Percentiles rank a stretch among this genome's conserved stretches.
These are phyloP conservation scores for Phytopythium delawarense DNA, from an alignment of 352 stramenopile genomes.

Conservation along the genomic window DNA sequence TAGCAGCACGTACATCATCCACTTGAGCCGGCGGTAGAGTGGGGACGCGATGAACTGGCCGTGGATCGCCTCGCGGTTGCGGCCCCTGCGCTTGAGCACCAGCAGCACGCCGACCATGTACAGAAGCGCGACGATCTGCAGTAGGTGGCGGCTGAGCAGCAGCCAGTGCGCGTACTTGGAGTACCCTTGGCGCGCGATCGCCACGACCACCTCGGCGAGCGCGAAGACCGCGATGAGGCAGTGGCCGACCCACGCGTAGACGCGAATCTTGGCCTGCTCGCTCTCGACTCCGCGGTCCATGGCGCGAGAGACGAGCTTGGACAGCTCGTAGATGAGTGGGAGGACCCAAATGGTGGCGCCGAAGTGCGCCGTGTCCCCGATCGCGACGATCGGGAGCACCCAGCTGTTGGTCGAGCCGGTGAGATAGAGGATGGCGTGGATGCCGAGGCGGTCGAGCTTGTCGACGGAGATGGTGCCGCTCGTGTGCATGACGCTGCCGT, in stretches of 20 bases:
- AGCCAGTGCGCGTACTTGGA: slow-evolving; percentile 24
- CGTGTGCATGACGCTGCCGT: neutral
- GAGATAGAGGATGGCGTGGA: slow-evolving; percentile 21
- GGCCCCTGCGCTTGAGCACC: slow-evolving; percentile 29
- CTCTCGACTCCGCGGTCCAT: slow-evolving; percentile 36
- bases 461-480: neutral
- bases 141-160: slow-evolving; percentile 16
- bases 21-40: slow-evolving; percentile 39
- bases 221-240: slow-evolving; percentile 16
- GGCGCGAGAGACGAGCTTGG: slow-evolving; percentile 21
- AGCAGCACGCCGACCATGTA: slow-evolving; percentile 31
- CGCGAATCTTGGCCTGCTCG: slow-evolving; percentile 25
- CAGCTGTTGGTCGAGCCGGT: slow-evolving; percentile 16
- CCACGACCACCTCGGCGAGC: slow-evolving; percentile 15
- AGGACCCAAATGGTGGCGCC: slow-evolving; percentile 27
- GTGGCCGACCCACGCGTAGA: slow-evolving; percentile 25
- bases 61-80: slow-evolving; percentile 39
- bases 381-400: slow-evolving; percentile 21
- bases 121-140: slow-evolving; percentile 24
- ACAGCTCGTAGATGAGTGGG: slow-evolving; percentile 41
- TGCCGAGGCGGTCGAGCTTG: slow-evolving; percentile 26
- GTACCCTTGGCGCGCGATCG: slow-evolving; percentile 20
- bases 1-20: slow-evolving; percentile 29
- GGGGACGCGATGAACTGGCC: slow-evolving; percentile 36
- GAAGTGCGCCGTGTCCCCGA: slow-evolving; percentile 28